phyloP scores from a whole-genome alignment of 2,329 filamentous ascomycete species.

The Exophiala sp. region DNA sequence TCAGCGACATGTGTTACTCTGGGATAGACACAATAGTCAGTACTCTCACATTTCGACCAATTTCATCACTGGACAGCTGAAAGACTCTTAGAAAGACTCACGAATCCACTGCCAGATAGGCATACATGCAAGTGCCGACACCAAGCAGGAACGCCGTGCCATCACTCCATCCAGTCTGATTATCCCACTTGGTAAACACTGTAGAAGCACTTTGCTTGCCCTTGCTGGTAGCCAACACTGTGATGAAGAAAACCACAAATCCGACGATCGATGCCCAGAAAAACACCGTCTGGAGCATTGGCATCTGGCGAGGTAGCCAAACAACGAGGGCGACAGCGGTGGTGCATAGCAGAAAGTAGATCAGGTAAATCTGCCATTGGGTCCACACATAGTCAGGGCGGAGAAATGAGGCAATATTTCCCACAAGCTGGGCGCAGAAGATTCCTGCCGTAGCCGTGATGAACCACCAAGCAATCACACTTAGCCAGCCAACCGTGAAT shows the following conservation, averaged over 20 bases:
- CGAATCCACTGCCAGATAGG: constrained; percentile 28
- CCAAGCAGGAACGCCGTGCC: constrained; percentile 52
- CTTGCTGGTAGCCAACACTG: constrained; percentile 28
- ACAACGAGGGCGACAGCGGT: constrained; percentile 14
- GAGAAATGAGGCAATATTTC: constrained; percentile 18
- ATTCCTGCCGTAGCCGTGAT: constrained; percentile 20
- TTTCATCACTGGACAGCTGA: constrained; percentile 4
- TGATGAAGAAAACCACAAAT: constrained; percentile 30
- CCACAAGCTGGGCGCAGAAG: constrained; percentile 18
- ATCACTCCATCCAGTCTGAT: constrained; percentile 65
- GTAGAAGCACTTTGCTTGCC: constrained; percentile 49
- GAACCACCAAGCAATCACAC: constrained; percentile 28
- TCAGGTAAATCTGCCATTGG: constrained; percentile 29
- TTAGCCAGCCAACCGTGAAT: constrained; percentile 31
- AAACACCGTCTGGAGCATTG: constrained; percentile 16
- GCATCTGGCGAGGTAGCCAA: constrained; percentile 15
- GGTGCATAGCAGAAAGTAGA: constrained; percentile 23
- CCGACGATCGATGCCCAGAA: constrained; percentile 22
- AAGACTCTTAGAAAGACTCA: no score
- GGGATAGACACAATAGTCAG: not conserved
- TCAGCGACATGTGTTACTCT: not conserved
- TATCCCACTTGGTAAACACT: constrained; percentile 57
- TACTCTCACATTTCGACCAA: no score
- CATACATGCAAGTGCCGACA: constrained; percentile 33
- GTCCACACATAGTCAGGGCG: constrained; percentile 17